Percentiles rank a stretch among this genome's conserved stretches.
phyloP scores from a whole-genome alignment of 2,329 filamentous ascomycete species.

The Thelonectria blattea region DNA sequence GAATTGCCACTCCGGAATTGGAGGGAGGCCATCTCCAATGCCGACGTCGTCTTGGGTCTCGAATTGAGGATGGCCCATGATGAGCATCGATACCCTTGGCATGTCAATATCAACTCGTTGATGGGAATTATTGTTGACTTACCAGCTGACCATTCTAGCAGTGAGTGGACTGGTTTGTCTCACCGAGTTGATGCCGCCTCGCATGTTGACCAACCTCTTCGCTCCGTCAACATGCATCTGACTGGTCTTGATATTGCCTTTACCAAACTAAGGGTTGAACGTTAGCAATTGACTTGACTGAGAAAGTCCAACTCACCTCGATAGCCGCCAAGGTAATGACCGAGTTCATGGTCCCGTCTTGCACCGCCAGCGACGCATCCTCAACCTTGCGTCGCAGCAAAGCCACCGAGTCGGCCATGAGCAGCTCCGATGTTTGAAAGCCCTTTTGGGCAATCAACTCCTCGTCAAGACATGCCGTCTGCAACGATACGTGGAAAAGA shows the following conservation, averaged over 20 bases:
- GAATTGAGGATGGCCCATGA: slow-evolving; percentile 60
- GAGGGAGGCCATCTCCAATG: slow-evolving; percentile 54
- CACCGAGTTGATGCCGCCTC: slow-evolving; percentile 57
- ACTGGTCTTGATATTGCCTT: slow-evolving; percentile 53
- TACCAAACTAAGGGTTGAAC: slow-evolving; percentile 51
- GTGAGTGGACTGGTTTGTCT: slow-evolving; percentile 58
- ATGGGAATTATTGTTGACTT: slow-evolving; percentile 31
- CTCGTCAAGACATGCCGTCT: slow-evolving; percentile 63
- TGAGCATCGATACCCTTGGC: slow-evolving; percentile 62
- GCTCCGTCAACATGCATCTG: slow-evolving; percentile 57
- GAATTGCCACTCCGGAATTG: slow-evolving; percentile 56
- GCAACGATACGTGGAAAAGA: slow-evolving; percentile 64
- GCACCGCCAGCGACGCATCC: slow-evolving; percentile 52
- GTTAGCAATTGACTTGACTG: not conserved
- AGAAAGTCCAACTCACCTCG: slow-evolving; percentile 49
- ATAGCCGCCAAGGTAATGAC: slow-evolving; percentile 64
- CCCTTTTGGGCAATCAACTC: slow-evolving; percentile 58
- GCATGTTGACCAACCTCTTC: slow-evolving; percentile 54
- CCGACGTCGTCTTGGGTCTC: slow-evolving; percentile 56
- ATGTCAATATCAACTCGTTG: not conserved
- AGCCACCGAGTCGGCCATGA: slow-evolving; percentile 63
- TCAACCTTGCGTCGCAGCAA: slow-evolving; percentile 57
- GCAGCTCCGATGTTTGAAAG: slow-evolving; percentile 58
- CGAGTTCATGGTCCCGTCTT: slow-evolving; percentile 62
- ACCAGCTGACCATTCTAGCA: slow-evolving; percentile 62